A percentile compares a stretch with the other conserved stretches of the same genome.
phyloP scores from a whole-genome alignment of 2,329 filamentous ascomycete species.

The Alternaria brassicicola region DNA sequence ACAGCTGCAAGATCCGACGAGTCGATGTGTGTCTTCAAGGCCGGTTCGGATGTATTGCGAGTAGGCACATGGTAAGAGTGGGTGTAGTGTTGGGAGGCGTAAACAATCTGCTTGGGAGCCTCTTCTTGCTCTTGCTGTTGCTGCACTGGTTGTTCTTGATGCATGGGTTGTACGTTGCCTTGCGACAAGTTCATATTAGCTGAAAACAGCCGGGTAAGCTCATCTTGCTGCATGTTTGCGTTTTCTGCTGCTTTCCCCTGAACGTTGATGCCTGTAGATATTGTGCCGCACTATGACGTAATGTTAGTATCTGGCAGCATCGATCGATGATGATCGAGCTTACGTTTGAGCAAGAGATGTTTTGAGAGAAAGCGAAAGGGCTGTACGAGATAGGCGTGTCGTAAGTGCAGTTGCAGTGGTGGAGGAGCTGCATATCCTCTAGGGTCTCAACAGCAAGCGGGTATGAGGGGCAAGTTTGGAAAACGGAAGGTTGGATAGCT shows the following conservation, averaged over 20 bases:
- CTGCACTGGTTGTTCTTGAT: conserved; percentile 16
- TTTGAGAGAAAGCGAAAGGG: conserved; percentile 52
- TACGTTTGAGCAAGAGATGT: conserved; percentile 55
- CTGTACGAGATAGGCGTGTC: conserved; percentile 51
- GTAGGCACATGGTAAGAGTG: conserved; percentile 72
- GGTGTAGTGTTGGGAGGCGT: conserved; percentile 83
- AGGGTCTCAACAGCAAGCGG: conserved; percentile 24
- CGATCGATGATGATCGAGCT: conserved; percentile 31
- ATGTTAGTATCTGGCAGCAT: conserved; percentile 33
- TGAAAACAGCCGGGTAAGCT: conserved; percentile 80
- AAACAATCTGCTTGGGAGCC: conserved; percentile 62
- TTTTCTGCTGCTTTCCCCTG: conserved; percentile 38
- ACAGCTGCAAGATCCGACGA: conserved; percentile 60
- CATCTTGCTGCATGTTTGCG: conserved; percentile 70
- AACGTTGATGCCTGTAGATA: conserved; percentile 53
- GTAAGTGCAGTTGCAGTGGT: conserved; percentile 49
- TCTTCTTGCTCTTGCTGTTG: conserved; percentile 27
- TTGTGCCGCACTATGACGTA: conserved; percentile 54
- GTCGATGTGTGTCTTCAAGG: conserved; percentile 40
- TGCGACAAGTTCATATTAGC: conserved; percentile 70
- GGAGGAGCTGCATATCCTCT: conserved; percentile 44
- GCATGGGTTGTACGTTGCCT: conserved; percentile 47
- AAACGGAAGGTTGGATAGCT: background rate
- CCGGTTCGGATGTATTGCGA: conserved; percentile 38
- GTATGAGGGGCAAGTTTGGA: conserved; percentile 7